Evolutionary conservation across 2,329 filamentous ascomycete genomes (phyloP).

Genomic region (Trichoderma sp.): DNA sequence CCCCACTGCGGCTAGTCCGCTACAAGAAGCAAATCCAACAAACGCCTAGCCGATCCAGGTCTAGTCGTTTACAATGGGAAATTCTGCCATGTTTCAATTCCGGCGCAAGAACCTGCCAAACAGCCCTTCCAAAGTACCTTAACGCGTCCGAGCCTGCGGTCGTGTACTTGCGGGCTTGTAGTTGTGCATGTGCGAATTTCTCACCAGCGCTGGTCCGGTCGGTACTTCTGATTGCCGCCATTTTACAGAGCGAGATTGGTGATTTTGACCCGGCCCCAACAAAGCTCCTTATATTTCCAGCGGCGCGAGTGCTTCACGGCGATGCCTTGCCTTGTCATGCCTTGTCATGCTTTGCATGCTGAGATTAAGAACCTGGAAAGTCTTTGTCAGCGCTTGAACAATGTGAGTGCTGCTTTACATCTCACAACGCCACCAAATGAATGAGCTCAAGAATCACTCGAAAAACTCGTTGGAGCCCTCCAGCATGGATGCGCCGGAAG

Average conservation of each 20-base stretch:
- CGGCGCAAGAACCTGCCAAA: neutral
- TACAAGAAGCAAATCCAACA: neutral
- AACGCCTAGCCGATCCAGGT: neutral
- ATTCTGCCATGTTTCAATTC: constrained; percentile 12
- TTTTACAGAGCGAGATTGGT: constrained; percentile 11
- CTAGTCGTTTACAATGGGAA: neutral
- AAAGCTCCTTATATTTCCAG: constrained; percentile 1
- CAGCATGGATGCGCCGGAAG: constrained; percentile 11
- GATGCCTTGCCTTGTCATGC: neutral
- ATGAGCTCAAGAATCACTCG: neutral
- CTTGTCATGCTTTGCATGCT: neutral
- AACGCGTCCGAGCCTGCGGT: neutral
- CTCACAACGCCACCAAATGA: neutral
- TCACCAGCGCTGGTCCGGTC: neutral
- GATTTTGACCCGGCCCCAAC: constrained; percentile 2
- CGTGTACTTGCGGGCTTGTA: neutral
- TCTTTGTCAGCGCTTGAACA: neutral
- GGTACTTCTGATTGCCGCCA: neutral
- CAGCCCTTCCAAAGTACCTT: neutral
- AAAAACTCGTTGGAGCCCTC: neutral
- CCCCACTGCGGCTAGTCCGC: neutral
- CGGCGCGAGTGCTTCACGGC: neutral
- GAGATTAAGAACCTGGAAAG: neutral
- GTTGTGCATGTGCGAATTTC: neutral
- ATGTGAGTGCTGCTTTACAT: neutral